Evolutionary conservation across 208 protist genomes (phyloP).

Genomic region (Wallacemonas collosoma): DNA sequence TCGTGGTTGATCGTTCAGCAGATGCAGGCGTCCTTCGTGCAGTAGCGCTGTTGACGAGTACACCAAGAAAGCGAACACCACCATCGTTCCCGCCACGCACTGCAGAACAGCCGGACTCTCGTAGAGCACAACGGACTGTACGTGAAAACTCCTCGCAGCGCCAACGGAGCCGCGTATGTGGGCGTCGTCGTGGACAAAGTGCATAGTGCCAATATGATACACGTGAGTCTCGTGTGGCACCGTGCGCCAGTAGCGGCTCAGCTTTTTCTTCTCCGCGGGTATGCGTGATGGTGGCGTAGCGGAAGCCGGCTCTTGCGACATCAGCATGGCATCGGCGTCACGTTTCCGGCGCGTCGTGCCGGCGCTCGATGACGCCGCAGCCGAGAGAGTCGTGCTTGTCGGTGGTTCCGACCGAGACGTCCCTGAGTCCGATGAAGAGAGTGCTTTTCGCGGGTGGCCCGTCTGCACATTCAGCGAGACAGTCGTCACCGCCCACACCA

Average conservation of each 20-base stretch:
- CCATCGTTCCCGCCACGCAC: slow-evolving; percentile 77
- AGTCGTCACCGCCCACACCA: slow-evolving; percentile 61
- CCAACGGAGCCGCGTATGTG: slow-evolving; percentile 26
- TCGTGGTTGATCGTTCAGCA: neutral
- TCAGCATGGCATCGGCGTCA: slow-evolving; percentile 3
- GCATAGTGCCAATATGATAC: slow-evolving; percentile 55
- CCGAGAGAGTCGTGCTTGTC: neutral
- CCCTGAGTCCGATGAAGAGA: too few relatives aligned
- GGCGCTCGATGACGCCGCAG: too few relatives aligned
- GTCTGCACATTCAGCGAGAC: slow-evolving; percentile 27
- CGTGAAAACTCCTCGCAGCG: slow-evolving; percentile 56
- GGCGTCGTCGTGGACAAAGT: slow-evolving; percentile 77
- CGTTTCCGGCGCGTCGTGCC: too few relatives aligned
- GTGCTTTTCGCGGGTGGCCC: neutral
- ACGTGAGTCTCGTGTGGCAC: slow-evolving; percentile 19
- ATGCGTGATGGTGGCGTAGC: too few relatives aligned
- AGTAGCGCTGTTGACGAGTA: slow-evolving; percentile 31
- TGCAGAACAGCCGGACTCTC: slow-evolving; percentile 57
- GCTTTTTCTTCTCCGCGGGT: neutral
- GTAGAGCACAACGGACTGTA: slow-evolving; percentile 69
- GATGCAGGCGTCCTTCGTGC: neutral
- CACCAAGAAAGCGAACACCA: slow-evolving; percentile 63
- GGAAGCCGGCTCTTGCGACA: too few relatives aligned
- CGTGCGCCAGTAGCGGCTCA: slow-evolving; percentile 22
- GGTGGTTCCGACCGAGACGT: neutral